phyloP scores from a whole-genome alignment of 345 rosid species.

The Jatropha curcas region DNA sequence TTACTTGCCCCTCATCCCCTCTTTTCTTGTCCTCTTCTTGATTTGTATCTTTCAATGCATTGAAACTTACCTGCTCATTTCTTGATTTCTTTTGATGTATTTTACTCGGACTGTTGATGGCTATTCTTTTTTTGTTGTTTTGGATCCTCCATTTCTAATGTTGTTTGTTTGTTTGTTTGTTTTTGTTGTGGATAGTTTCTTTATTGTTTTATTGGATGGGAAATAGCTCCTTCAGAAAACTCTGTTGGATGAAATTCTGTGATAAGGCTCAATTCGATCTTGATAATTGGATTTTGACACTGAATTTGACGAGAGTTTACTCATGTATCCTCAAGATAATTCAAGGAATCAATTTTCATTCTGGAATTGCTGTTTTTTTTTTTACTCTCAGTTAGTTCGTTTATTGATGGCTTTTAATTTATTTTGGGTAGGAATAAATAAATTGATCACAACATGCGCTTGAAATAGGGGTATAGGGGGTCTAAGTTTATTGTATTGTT shows the following conservation, averaged over 20 bases:
- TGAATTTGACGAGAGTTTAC: neutral
- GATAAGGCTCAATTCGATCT: constrained; percentile 2
- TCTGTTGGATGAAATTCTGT: neutral
- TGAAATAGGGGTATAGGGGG: neutral
- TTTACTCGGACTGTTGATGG: neutral
- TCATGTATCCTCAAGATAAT: neutral
- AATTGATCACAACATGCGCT: neutral
- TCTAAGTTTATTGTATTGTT: neutral
- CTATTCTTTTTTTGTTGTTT: neutral
- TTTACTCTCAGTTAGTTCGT: neutral
- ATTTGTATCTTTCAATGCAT: neutral
- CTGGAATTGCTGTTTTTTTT: neutral
- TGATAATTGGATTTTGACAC: neutral
- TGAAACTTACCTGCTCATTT: neutral
- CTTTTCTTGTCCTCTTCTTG: neutral
- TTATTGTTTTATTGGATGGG: neutral
- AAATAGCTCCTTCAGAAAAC: neutral
- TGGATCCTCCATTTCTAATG: neutral
- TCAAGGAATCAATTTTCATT: neutral
- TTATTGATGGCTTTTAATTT: neutral
- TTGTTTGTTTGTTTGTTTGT: neutral
- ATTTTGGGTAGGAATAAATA: neutral
- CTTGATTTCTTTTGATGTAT: neutral
- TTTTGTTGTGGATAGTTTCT: neutral
- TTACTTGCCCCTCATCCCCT: neutral